Evolutionary conservation across 768 basidiomycete species (phyloP).

Genomic region (Tephrocybe rancida): DNA sequence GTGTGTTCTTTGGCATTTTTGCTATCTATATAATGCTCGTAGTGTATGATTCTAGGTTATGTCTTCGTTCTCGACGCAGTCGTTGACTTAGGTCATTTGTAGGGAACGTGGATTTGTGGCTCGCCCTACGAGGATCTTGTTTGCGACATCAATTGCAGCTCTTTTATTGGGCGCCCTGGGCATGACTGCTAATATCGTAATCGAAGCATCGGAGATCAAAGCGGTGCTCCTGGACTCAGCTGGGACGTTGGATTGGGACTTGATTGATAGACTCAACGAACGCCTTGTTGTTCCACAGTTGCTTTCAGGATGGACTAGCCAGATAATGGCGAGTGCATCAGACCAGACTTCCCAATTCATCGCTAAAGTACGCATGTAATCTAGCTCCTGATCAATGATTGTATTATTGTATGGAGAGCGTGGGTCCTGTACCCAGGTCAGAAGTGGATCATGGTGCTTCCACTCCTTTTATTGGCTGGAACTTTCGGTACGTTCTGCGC

Average conservation of each 20-base stretch:
- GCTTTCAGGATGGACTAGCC: not conserved
- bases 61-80: not conserved
- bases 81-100: not conserved
- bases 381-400: not conserved
- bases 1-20: not conserved
- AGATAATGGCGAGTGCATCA: not conserved
- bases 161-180: not conserved
- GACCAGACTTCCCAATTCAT: not conserved
- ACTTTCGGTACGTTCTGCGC: not conserved
- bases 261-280: not conserved
- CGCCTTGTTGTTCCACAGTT: not conserved
- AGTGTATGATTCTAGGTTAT: not conserved
- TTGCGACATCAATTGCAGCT: not conserved
- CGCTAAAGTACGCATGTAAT: not conserved
- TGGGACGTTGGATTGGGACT: not conserved
- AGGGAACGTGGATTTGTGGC: not conserved
- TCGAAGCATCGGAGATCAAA: not conserved
- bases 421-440: not conserved
- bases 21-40: not conserved
- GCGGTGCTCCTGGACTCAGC: not conserved
- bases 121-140: not conserved
- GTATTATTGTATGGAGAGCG: slow-evolving; percentile 3
- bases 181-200: not conserved
- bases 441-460: not conserved
- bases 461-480: not conserved